Evolutionary conservation across 192 early-diverging fungal species (phyloP).

Genomic region (Diversispora eburnea): DNA sequence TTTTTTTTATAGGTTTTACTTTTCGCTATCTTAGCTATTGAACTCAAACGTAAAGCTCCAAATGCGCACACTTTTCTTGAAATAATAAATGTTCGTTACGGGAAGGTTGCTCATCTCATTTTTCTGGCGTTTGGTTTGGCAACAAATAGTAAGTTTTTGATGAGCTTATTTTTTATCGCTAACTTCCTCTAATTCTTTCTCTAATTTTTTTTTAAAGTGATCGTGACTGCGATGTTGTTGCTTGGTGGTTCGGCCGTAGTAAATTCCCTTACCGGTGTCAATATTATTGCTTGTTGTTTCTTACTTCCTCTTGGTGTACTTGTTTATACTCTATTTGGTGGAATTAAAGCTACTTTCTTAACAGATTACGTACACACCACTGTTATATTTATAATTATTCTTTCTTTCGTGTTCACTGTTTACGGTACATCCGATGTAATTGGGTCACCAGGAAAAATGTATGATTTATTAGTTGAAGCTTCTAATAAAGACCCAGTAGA

Average conservation of each 20-base stretch:
- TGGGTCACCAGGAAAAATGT: conserved; percentile 64
- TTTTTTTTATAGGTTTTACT: conserved; percentile 46
- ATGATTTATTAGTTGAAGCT: conserved; percentile 56
- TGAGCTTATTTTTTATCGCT: not conserved
- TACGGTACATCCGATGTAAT: conserved; percentile 57
- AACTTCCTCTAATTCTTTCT: not conserved
- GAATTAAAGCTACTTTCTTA: conserved; percentile 71
- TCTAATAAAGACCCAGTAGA: conserved; percentile 49
- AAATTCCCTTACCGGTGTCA: conserved; percentile 62
- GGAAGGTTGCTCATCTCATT: conserved; percentile 55
- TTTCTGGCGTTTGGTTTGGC: conserved; percentile 53
- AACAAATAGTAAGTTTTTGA: conserved; percentile 42
- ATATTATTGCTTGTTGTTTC: conserved; percentile 57
- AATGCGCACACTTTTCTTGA: conserved; percentile 75
- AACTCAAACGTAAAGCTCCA: conserved; percentile 66
- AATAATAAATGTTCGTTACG: conserved; percentile 64
- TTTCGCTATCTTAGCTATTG: conserved; percentile 72
- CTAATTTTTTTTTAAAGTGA: conserved; percentile 30
- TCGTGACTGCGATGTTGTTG: conserved; percentile 72
- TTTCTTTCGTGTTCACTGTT: conserved; percentile 65
- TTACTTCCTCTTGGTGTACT: conserved; percentile 68
- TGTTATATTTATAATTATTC: conserved; percentile 66
- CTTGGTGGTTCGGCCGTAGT: conserved; percentile 71
- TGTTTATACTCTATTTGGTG: conserved; percentile 63
- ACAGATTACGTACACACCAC: conserved; percentile 71